Percentiles rank a stretch among this genome's conserved stretches.
Evolutionary conservation across 1,139 yeast genomes (phyloP).

Genomic region (Yamadazyma aaseri): DNA sequence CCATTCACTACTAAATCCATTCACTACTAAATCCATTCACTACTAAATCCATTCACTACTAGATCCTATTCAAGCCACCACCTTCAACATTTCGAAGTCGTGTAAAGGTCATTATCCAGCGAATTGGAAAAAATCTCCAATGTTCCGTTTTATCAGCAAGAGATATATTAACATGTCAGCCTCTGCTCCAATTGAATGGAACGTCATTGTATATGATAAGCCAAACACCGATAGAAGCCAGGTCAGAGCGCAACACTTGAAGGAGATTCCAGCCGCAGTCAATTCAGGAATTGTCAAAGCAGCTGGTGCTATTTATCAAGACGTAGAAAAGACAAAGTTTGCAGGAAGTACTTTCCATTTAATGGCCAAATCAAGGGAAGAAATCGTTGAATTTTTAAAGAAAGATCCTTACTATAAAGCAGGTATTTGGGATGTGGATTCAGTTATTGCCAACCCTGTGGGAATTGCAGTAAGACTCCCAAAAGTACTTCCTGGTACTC

Average conservation of each 20-base stretch:
- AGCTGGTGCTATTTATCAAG: conserved; percentile 64
- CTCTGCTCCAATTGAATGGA: conserved; percentile 48
- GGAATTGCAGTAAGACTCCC: conserved; percentile 38
- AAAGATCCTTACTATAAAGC: conserved; percentile 59
- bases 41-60: too few relatives aligned
- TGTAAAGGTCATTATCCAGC: too few relatives aligned
- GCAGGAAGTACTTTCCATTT: conserved; percentile 71
- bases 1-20: too few relatives aligned
- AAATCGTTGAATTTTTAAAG: conserved; percentile 61
- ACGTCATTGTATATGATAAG: conserved; percentile 69
- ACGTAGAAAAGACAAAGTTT: conserved; percentile 51
- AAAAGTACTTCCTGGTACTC: conserved; percentile 25
- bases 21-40: too few relatives aligned
- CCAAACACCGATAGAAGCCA: conserved; percentile 59
- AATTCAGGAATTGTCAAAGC: conserved; percentile 56
- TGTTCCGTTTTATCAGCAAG: conserved; percentile 9
- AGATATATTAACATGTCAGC: conserved; percentile 12
- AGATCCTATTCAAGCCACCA: neutral
- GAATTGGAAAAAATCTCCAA: too few relatives aligned
- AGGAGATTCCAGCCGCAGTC: conserved; percentile 50
- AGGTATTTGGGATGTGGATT: conserved; percentile 77
- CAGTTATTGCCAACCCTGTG: conserved; percentile 57
- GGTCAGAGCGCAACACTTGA: conserved; percentile 59
- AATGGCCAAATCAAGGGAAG: conserved; percentile 61
- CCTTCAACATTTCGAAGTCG: too few relatives aligned